phyloP scores from a whole-genome alignment of 768 basidiomycete genomes.

The Artomyces pyxidatus region DNA sequence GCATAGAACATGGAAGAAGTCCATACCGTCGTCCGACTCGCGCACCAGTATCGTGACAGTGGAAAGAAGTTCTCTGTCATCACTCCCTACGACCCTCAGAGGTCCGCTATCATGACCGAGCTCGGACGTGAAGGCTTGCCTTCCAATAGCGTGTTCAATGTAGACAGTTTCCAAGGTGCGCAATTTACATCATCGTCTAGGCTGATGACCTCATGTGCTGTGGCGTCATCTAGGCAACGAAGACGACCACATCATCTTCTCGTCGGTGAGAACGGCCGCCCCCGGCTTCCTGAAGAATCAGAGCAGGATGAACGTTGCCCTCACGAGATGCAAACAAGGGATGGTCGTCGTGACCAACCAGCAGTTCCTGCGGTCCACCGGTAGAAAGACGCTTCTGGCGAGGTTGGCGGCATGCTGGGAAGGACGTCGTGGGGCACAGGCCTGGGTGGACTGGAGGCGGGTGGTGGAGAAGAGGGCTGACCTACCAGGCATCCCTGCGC shows the following conservation, averaged over 20 bases:
- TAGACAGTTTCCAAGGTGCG: constrained; percentile 48
- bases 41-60: constrained; percentile 33
- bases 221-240: constrained; percentile 40
- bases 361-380: constrained; percentile 13
- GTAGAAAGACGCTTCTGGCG: constrained; percentile 36
- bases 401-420: constrained; percentile 24
- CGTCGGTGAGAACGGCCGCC: constrained; percentile 35
- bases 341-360: background rate
- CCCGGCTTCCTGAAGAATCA: constrained; percentile 38
- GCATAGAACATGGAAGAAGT: constrained; percentile 37
- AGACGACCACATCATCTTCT: constrained; percentile 39
- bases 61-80: constrained; percentile 35
- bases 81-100: constrained; percentile 46
- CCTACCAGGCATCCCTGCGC: background rate
- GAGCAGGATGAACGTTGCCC: constrained; percentile 45
- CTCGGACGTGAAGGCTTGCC: constrained; percentile 28
- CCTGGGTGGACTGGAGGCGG: constrained; percentile 23
- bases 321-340: constrained; percentile 18
- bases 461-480: background rate
- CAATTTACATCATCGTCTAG: background rate
- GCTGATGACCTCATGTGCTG: background rate
- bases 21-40: constrained; percentile 31
- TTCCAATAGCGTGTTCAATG: constrained; percentile 36
- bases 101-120: constrained; percentile 32
- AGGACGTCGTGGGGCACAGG: constrained; percentile 8